phyloP scores from a whole-genome alignment of 2,329 filamentous ascomycete genomes.

The Podosphaera aphanis region DNA sequence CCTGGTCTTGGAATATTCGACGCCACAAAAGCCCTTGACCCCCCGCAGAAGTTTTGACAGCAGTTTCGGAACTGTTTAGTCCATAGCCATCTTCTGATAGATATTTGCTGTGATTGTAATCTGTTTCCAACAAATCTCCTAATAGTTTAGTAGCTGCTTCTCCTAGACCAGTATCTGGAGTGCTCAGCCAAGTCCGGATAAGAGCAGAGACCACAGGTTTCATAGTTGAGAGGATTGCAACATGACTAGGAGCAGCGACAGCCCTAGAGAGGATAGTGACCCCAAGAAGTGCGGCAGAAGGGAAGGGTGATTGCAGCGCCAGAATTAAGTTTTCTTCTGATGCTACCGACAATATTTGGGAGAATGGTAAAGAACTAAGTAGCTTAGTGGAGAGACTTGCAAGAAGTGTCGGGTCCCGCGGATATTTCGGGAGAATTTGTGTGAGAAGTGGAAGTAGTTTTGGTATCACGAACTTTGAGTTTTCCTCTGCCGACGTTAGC shows the following conservation, averaged over 20 bases:
- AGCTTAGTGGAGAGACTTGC: slow-evolving; percentile 32
- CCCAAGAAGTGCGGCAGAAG: slow-evolving; percentile 33
- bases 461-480: slow-evolving; percentile 27
- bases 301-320: slow-evolving; percentile 28
- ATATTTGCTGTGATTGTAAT: slow-evolving; percentile 21
- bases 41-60: slow-evolving; percentile 17
- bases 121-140: slow-evolving; percentile 29
- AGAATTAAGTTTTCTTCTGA: slow-evolving; percentile 26
- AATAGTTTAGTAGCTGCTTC: slow-evolving; percentile 28
- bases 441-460: slow-evolving; percentile 30
- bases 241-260: slow-evolving; percentile 23
- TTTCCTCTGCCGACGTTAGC: slow-evolving; percentile 20
- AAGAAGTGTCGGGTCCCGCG: slow-evolving; percentile 26
- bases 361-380: slow-evolving; percentile 28
- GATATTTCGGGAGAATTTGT: slow-evolving; percentile 26
- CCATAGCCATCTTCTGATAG: slow-evolving; percentile 8
- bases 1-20: slow-evolving; percentile 24
- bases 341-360: slow-evolving; percentile 26
- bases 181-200: slow-evolving; percentile 28
- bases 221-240: slow-evolving; percentile 26
- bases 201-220: slow-evolving; percentile 25
- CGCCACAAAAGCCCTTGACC: slow-evolving; percentile 32
- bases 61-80: slow-evolving; percentile 18
- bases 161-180: slow-evolving; percentile 29
- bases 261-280: slow-evolving; percentile 33